phyloP scores from a whole-genome alignment of 2,329 filamentous ascomycete species.

The Fusarium pseudoanthophilum region DNA sequence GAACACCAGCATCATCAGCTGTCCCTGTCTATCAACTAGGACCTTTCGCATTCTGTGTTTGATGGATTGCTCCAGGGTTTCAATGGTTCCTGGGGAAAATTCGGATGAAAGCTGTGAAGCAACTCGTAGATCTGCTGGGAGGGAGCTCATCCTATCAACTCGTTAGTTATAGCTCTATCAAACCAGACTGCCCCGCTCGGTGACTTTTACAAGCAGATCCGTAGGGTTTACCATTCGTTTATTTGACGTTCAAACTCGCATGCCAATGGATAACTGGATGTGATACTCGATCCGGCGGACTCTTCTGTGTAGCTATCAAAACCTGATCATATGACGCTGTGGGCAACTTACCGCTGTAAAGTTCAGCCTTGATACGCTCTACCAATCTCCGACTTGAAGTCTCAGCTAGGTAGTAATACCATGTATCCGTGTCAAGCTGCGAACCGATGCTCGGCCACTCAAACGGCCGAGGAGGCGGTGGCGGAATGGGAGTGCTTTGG shows the following conservation, averaged over 20 bases:
- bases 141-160: background rate
- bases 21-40: background rate
- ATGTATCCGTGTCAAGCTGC: background rate
- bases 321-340: too few relatives aligned
- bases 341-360: background rate
- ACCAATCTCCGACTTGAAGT: background rate
- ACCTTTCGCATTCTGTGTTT: background rate
- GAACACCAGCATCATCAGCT: background rate
- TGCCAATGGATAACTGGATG: background rate
- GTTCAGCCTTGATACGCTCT: background rate
- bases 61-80: background rate
- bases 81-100: background rate
- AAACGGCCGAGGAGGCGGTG: background rate
- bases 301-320: too few relatives aligned
- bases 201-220: too few relatives aligned
- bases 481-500: background rate
- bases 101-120: background rate
- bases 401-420: background rate
- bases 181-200: too few relatives aligned
- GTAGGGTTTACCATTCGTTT: background rate
- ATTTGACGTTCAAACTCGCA: background rate
- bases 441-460: background rate
- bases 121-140: background rate
- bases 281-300: fast-evolving
- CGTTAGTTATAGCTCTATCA: too few relatives aligned